Evolutionary conservation across 805 yeast species (phyloP).

Genomic region (Kodamaea hsintzibuensis): DNA sequence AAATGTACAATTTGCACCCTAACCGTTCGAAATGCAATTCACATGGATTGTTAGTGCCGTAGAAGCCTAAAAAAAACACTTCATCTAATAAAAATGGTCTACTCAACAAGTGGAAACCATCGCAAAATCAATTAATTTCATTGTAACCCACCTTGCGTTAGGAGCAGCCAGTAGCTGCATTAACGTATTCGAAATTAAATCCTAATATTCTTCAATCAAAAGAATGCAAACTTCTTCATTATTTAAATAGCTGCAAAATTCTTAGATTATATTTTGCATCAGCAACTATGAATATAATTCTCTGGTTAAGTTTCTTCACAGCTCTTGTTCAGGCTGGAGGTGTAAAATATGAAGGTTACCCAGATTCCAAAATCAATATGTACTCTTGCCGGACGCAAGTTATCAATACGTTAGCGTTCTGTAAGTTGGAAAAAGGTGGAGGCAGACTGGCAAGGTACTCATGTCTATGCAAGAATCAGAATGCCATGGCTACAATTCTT

Average conservation of each 20-base stretch:
- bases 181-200: neutral
- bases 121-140: neutral
- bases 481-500: constrained; percentile 31
- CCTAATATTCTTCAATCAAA: neutral
- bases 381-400: constrained; percentile 13
- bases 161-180: neutral
- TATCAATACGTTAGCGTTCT: constrained; percentile 8
- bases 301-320: neutral
- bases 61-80: neutral
- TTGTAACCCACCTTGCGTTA: neutral
- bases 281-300: neutral
- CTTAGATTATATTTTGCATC: neutral
- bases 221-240: neutral
- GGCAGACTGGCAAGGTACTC: neutral
- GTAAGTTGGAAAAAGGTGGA: neutral
- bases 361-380: neutral
- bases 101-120: neutral
- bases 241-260: neutral
- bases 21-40: neutral
- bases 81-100: neutral
- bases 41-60: neutral
- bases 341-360: constrained; percentile 6
- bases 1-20: neutral
- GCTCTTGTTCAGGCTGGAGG: neutral
- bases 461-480: constrained; percentile 27